Evolutionary conservation across 116 monocot species (phyloP), one percentile per base, ranked within the genome.

Genomic region (Dioscorea cayenensis): DNA sequence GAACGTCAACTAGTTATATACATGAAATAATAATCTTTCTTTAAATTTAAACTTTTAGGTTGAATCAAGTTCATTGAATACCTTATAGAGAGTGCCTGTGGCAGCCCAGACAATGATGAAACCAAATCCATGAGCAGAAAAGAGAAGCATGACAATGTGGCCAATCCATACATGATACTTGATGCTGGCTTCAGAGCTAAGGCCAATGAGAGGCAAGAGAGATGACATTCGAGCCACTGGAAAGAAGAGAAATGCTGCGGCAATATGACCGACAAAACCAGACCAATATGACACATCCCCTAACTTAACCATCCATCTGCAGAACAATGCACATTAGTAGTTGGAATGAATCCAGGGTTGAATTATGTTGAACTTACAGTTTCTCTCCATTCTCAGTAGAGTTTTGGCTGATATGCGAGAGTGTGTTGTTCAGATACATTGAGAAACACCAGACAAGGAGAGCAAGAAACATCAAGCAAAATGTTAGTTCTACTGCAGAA

Each of bases 91-190:
- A 12, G 73, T 19, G 68, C 77, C 48, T 10, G 80, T 83, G 7
- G 78, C 17, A n/a, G 76, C 81, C 95, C 95, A 95, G 29, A 28
- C 75, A 51, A 89, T 61, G 18, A 87, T 12, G 60, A 77, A 91
- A 48, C 81, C 69, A 2, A 87, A 7, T 14, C 92, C 92, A 72
- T 91, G 95, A 2, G 70, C 70, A 6, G 83, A 77, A 71, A 95
- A 81, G 60, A 91, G n/a, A 10, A 49, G 48, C 86, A 95, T 77
- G 64, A 68, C 79, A 16, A 83, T 73, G 67, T 95, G 88, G 2
- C 95, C 95, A 6, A 91, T 63, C 95, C 95, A 95, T 9, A 95
- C 69, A n/a, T 95, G 95, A 63, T 95, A 95, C 67, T 83, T 87
- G 73, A 95, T 71, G 71, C 84, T 89, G 61, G 78, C 61, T 21